phyloP scores from a whole-genome alignment of 2,329 filamentous ascomycete species.

The Tolypocladium guangdongense region DNA sequence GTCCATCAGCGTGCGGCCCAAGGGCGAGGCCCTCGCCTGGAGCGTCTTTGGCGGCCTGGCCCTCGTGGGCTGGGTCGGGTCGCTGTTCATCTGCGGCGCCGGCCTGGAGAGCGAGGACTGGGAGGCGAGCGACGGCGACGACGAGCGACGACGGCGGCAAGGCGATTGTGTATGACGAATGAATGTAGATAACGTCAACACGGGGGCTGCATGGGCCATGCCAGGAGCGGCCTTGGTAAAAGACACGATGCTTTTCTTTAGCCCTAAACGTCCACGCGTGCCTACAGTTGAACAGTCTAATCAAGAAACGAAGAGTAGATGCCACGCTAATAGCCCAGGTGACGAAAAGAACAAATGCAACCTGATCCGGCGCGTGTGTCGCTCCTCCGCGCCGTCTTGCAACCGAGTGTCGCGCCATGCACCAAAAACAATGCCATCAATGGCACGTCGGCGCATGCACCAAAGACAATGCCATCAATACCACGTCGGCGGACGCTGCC shows the following conservation, averaged over 20 bases:
- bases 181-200: not conserved
- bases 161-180: not conserved
- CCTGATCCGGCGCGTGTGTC: not conserved
- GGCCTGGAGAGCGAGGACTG: conserved; percentile 50
- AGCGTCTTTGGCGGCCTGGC: conserved; percentile 77
- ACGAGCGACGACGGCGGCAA: not conserved
- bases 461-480: conserved; percentile 22
- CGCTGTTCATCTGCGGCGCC: conserved; percentile 62
- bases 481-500: conserved; percentile 49
- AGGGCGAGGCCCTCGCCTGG: conserved; percentile 79
- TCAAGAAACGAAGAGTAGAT: not conserved
- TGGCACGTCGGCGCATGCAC: conserved; percentile 40
- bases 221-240: not conserved
- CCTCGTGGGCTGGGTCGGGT: conserved; percentile 68
- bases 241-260: too few species aligned
- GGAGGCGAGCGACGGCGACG: conserved; percentile 21
- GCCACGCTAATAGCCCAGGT: not conserved
- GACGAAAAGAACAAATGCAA: not conserved
- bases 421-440: conserved; percentile 14
- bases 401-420: not conserved
- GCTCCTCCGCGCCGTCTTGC: not conserved
- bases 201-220: not conserved
- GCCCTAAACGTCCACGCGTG: not conserved
- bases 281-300: not conserved
- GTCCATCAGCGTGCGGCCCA: conserved; percentile 59